Conservation (phyloP, 2,329 filamentous ascomycete species). For the Cordyceps militaris region DNA sequence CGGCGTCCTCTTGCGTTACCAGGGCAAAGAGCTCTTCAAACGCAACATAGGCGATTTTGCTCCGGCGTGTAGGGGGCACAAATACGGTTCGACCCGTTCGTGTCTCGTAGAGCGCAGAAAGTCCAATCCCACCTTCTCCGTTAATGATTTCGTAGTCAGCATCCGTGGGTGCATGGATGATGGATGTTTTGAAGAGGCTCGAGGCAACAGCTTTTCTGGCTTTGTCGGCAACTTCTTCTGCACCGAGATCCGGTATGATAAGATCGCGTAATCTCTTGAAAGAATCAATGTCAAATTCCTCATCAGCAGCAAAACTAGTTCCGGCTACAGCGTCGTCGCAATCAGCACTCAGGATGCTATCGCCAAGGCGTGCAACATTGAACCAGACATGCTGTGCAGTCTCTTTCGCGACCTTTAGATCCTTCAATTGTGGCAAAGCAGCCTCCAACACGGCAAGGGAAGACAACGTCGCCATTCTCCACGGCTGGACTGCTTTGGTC, state of each 20-base stretch:
- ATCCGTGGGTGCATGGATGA: constrained; percentile 61
- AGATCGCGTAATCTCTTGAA: constrained; percentile 64
- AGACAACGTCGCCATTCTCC: constrained; percentile 71
- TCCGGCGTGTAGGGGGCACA: constrained; percentile 55
- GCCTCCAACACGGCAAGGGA: constrained; percentile 61
- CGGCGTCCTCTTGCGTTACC: constrained; percentile 43
- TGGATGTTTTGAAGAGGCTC: constrained; percentile 72
- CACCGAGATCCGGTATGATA: constrained; percentile 67
- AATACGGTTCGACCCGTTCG: constrained; percentile 68
- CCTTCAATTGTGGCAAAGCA: constrained; percentile 54
- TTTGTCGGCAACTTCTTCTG: constrained; percentile 55
- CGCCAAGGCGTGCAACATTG: constrained; percentile 55
- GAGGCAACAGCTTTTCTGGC: constrained; percentile 64
- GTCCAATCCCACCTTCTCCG: constrained; percentile 39
- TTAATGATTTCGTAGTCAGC: constrained; percentile 49
- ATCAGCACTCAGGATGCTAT: constrained; percentile 63
- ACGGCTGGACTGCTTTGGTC: constrained; percentile 65
- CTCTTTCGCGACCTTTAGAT: constrained; percentile 36
- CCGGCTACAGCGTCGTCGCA: constrained; percentile 40
- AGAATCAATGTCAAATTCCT: constrained; percentile 72
- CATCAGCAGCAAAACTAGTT: constrained; percentile 55
- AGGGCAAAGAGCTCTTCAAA: constrained; percentile 72
- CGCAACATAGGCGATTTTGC: constrained; percentile 71
- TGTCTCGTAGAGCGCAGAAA: constrained; percentile 52
- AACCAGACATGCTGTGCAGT: constrained; percentile 60